Evolutionary conservation across 192 early-diverging fungal species (phyloP).

Genomic region (Geosiphon pyriformis): DNA sequence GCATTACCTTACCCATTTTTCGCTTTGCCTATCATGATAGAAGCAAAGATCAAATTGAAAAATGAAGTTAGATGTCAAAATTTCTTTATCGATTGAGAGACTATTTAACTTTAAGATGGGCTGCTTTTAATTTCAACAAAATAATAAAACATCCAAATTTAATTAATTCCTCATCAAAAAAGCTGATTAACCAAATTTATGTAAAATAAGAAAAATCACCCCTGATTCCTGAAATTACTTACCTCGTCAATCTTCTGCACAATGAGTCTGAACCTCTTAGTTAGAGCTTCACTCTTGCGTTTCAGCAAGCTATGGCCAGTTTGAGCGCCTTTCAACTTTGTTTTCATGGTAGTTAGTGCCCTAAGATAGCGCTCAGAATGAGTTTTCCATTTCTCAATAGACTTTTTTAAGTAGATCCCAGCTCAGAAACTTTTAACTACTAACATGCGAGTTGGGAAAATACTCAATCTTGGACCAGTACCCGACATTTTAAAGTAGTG

Average conservation of each 20-base stretch:
- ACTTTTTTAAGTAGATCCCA: background rate
- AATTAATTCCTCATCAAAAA: slow-evolving; percentile 12
- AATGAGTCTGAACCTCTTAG: slow-evolving; percentile 90
- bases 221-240: background rate
- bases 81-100: too few species aligned
- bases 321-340: slow-evolving; percentile 93
- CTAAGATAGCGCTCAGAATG: slow-evolving; percentile 35
- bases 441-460: slow-evolving; percentile 27
- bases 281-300: slow-evolving; percentile 95
- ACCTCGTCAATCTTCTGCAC: slow-evolving; percentile 97
- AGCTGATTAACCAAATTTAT: slow-evolving; percentile 25
- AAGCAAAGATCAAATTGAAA: too few species aligned
- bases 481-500: slow-evolving; percentile 28
- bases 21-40: slow-evolving; percentile 66
- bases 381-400: background rate
- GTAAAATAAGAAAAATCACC: too few species aligned
- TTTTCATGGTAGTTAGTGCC: slow-evolving; percentile 95
- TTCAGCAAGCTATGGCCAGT: slow-evolving; percentile 97
- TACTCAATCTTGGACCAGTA: slow-evolving; percentile 16
- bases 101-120: too few species aligned
- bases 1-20: slow-evolving; percentile 99
- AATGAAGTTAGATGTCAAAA: too few species aligned
- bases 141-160: background rate
- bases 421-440: background rate
- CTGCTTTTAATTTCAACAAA: too few species aligned